phyloP scores from a whole-genome alignment of 176 grass and related monocot genomes.

The Juncus effusus region DNA sequence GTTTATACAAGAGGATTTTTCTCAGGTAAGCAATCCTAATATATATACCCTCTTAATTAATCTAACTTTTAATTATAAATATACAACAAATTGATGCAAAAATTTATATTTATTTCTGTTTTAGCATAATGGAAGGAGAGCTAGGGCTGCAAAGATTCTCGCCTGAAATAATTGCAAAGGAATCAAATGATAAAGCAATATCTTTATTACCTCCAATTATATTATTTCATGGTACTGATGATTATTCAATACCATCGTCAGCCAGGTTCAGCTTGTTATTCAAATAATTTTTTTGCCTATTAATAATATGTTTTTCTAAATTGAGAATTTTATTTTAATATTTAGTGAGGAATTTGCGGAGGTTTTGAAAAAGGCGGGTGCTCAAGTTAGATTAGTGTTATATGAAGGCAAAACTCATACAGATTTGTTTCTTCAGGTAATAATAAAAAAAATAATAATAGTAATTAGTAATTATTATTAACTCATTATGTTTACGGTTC shows the following conservation, averaged over 20 bases:
- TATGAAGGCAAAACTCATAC: conserved; percentile 97
- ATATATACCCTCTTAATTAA: conserved; percentile 16
- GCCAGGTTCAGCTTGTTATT: conserved; percentile 49
- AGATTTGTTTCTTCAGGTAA: conserved; percentile 92
- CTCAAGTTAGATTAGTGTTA: conserved; percentile 62
- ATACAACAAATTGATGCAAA: conserved; percentile 1
- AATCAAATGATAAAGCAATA: conserved; percentile 53
- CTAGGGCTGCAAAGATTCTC: conserved; percentile 62
- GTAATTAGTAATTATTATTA: background rate
- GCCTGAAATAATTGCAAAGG: conserved; percentile 71
- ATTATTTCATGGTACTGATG: conserved; percentile 86
- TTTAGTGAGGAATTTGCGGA: conserved; percentile 67
- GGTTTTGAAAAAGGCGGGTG: conserved; percentile 53
- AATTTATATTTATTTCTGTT: conserved; percentile 29
- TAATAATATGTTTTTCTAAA: background rate
- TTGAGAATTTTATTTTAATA: conserved; percentile 17
- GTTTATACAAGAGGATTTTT: conserved; percentile 77
- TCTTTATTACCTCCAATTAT: conserved; percentile 68
- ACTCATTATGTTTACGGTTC: too few species aligned
- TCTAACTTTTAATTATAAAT: too few species aligned
- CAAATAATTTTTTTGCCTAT: background rate
- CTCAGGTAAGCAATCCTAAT: conserved; percentile 55
- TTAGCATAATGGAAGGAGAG: conserved; percentile 99
- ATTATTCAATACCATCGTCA: conserved; percentile 94
- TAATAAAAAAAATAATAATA: background rate